A percentile compares a stretch with the other conserved stretches of the same genome.
Evolutionary conservation across 306 rosid genomes (phyloP).

Genomic region (Prunus mume): DNA sequence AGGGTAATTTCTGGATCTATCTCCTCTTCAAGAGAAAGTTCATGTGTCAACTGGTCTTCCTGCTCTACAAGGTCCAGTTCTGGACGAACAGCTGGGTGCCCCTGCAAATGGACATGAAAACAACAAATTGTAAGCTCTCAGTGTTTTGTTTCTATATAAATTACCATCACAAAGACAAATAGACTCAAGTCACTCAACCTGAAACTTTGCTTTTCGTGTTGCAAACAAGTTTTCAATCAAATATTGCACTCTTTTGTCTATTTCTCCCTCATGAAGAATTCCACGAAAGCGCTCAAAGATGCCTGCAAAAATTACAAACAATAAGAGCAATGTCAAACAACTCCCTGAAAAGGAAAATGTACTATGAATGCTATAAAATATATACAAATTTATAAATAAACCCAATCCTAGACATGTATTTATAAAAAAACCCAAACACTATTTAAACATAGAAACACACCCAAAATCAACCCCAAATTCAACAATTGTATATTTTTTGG

Average conservation of each 20-base stretch:
- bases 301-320: conserved; percentile 40
- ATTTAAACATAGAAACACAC: too few relatives aligned
- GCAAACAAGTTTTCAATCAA: conserved; percentile 90
- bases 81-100: conserved; percentile 63
- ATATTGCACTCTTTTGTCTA: conserved; percentile 86
- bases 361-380: not conserved
- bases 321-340: not conserved
- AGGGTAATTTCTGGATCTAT: conserved; percentile 46
- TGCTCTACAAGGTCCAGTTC: conserved; percentile 59
- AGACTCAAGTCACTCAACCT: conserved; percentile 39
- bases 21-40: conserved; percentile 50
- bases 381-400: too few relatives aligned
- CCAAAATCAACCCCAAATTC: too few relatives aligned
- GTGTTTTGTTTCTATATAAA: not conserved
- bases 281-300: conserved; percentile 97
- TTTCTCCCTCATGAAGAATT: conserved; percentile 97
- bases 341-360: not conserved
- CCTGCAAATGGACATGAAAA: conserved; percentile 31
- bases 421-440: too few relatives aligned
- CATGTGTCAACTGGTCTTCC: conserved; percentile 63
- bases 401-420: too few relatives aligned
- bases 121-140: not conserved
- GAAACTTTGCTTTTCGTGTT: conserved; percentile 84
- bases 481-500: too few relatives aligned
- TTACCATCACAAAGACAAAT: conserved; percentile 1